Conservation (phyloP, 768 basidiomycete species). For the Hericium erinaceus region DNA sequence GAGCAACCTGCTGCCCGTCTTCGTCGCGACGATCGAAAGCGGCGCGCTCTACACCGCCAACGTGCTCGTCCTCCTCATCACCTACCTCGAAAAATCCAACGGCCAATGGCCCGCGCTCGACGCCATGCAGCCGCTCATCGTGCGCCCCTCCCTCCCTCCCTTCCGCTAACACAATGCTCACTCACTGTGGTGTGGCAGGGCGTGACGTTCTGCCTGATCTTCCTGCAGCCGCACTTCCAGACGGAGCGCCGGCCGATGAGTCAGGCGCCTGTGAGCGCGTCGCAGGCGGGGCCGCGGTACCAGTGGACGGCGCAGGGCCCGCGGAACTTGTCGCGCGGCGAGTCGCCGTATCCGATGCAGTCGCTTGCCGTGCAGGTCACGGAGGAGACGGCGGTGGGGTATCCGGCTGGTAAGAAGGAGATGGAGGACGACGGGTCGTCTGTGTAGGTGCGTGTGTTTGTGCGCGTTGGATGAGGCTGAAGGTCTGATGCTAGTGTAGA, state of each 20-base stretch:
- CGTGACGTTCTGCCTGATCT: background rate
- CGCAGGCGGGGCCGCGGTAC: background rate
- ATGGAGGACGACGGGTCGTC: background rate
- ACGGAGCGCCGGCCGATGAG: background rate
- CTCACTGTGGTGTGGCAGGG: background rate
- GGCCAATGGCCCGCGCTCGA: background rate
- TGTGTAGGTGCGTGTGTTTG: background rate
- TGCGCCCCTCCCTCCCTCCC: background rate
- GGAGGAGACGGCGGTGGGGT: background rate
- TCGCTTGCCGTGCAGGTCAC: background rate
- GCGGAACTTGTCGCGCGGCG: background rate
- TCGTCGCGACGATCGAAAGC: background rate
- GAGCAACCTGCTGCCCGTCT: background rate
- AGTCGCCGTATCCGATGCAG: background rate
- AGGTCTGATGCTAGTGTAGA: too few species aligned
- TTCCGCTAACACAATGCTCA: background rate
- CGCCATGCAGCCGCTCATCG: background rate
- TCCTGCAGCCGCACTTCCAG: background rate
- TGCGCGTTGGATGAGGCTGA: too few species aligned
- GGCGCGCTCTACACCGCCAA: background rate
- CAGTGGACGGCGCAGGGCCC: background rate
- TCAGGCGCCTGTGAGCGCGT: background rate
- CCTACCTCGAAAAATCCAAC: background rate
- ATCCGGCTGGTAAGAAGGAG: background rate
- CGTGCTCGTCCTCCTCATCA: background rate